A percentile compares a stretch with the other conserved stretches of the same genome.
Conservation (phyloP, 1,284 basidiomycete genomes). For the Ganoderma boninense region DNA sequence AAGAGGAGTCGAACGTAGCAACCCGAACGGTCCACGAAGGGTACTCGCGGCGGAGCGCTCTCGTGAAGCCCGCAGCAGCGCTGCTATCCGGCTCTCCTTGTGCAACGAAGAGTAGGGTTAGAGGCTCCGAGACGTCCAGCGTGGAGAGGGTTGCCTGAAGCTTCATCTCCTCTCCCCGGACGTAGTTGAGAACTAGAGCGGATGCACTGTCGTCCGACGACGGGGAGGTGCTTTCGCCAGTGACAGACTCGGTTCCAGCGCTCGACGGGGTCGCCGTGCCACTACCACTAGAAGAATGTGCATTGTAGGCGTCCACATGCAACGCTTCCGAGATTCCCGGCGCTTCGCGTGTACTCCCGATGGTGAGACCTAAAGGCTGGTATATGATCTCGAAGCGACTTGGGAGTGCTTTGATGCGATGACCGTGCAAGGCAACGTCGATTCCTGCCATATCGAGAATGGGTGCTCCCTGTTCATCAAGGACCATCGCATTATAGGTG, state of each 20-base stretch:
- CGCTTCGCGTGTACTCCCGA: neutral
- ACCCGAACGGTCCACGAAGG: slow-evolving; percentile 22
- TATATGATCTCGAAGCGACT: slow-evolving; percentile 29
- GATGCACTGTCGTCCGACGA: neutral
- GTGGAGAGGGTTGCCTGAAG: slow-evolving; percentile 11
- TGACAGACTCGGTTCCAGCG: neutral
- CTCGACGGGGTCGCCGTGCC: neutral
- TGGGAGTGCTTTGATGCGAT: slow-evolving; percentile 10
- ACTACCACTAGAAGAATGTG: neutral
- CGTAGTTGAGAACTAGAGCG: slow-evolving; percentile 10
- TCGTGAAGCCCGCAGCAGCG: slow-evolving; percentile 19
- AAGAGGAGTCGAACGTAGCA: slow-evolving; percentile 16
- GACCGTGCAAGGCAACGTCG: slow-evolving; percentile 29
- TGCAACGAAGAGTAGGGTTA: slow-evolving; percentile 15
- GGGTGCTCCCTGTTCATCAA: slow-evolving; percentile 22
- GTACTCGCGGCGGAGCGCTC: slow-evolving; percentile 23
- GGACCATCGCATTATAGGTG: slow-evolving; percentile 29
- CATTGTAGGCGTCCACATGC: neutral
- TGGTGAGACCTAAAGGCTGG: slow-evolving; percentile 6
- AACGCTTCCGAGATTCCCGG: neutral
- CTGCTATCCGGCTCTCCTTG: slow-evolving; percentile 12
- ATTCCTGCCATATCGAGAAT: slow-evolving; percentile 27
- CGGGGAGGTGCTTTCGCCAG: neutral
- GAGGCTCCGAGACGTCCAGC: slow-evolving; percentile 6
- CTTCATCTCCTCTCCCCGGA: slow-evolving; percentile 22